Percentiles rank a stretch among this genome's conserved stretches.
Evolutionary conservation across 2,329 filamentous ascomycete genomes (phyloP).

Genomic region (Plectosphaerella cucumerina): DNA sequence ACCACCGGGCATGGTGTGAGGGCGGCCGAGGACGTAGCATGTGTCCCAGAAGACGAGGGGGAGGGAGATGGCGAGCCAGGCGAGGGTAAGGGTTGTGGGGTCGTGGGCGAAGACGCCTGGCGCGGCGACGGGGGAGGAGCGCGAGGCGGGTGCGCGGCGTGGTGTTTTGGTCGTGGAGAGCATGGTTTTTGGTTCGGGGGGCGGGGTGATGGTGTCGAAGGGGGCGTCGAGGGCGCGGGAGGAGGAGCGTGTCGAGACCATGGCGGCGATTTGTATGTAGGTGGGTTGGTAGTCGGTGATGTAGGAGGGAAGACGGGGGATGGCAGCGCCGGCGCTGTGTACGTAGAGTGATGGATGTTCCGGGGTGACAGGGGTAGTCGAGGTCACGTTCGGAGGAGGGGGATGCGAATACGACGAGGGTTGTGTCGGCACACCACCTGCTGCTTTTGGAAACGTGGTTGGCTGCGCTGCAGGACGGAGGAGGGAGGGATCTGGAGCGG

Average conservation of each 20-base stretch:
- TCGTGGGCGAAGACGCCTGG: slow-evolving; percentile 27
- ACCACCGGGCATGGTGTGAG: slow-evolving; percentile 78
- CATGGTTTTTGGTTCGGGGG: neutral
- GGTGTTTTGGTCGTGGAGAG: slow-evolving; percentile 7
- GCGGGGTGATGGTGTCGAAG: slow-evolving; percentile 8
- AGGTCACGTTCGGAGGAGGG: too few species aligned
- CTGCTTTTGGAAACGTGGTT: too few species aligned
- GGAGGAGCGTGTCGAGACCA: slow-evolving; percentile 33
- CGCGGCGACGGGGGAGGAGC: slow-evolving; percentile 3
- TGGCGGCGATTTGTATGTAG: slow-evolving; percentile 12
- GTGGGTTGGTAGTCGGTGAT: neutral
- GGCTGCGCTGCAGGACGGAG: too few species aligned
- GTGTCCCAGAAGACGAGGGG: slow-evolving; percentile 81
- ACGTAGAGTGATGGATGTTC: too few species aligned
- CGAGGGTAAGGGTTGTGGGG: slow-evolving; percentile 43
- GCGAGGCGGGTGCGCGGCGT: slow-evolving; percentile 2
- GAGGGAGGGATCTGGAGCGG: too few species aligned
- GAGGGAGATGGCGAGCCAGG: slow-evolving; percentile 72
- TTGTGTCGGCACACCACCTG: too few species aligned
- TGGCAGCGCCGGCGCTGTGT: too few species aligned
- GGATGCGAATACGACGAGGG: too few species aligned
- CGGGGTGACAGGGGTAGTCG: too few species aligned
- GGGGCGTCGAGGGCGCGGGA: slow-evolving; percentile 21
- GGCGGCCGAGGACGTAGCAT: slow-evolving; percentile 73
- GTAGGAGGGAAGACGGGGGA: too few species aligned